phyloP scores from a whole-genome alignment of 352 stramenopile genomes.

The Aphanomyces euteiches region DNA sequence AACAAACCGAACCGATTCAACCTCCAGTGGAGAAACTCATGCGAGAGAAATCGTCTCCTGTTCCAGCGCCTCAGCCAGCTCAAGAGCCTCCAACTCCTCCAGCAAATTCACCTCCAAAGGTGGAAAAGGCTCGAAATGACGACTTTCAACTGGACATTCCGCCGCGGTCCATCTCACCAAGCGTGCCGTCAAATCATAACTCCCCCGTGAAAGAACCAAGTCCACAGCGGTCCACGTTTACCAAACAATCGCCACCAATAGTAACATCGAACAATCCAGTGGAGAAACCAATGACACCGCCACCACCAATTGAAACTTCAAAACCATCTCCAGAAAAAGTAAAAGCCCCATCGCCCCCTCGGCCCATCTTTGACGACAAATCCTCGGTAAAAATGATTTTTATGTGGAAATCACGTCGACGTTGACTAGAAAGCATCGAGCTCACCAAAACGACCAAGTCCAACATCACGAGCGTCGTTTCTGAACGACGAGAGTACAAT shows the following conservation, averaged over 20 bases:
- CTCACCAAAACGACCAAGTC: conserved; percentile 11
- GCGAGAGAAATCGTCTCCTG: not conserved
- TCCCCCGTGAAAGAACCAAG: conserved; percentile 1
- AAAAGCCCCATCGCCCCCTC: too few relatives aligned
- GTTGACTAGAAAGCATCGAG: not conserved
- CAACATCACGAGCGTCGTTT: conserved; percentile 17
- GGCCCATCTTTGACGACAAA: too few relatives aligned
- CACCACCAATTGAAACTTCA: too few relatives aligned
- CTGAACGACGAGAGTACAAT: conserved; percentile 23
- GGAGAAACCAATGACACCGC: too few relatives aligned
- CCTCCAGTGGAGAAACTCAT: not conserved
- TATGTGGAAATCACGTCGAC: too few relatives aligned
- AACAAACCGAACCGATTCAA: not conserved
- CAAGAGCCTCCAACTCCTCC: not conserved
- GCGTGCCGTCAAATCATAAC: not conserved
- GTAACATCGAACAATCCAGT: too few relatives aligned
- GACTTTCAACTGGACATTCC: not conserved
- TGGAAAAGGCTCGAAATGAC: not conserved
- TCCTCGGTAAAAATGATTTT: too few relatives aligned
- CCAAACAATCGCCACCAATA: too few relatives aligned
- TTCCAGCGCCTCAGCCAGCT: not conserved
- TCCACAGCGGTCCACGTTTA: not conserved
- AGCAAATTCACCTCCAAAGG: not conserved
- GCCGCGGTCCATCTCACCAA: not conserved
- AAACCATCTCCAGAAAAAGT: too few relatives aligned